Evolutionary conservation across 2,329 filamentous ascomycete species (phyloP), one percentile per base, ranked within the genome.

Genomic region (Lachnellula suecica): DNA sequence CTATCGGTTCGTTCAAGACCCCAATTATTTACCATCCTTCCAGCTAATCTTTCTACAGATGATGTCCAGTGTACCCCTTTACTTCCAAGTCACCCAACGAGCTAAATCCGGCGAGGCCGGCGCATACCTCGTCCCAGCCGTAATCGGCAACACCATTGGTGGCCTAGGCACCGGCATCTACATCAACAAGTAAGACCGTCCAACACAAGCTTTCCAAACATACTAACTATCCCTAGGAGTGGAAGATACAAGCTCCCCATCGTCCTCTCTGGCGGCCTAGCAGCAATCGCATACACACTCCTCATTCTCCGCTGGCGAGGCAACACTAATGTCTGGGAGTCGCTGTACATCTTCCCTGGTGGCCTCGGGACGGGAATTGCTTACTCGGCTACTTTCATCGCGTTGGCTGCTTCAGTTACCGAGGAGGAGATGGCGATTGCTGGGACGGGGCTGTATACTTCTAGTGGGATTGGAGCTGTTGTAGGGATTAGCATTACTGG

Each of bases 61-160:
- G 59, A 83, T 87, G 79, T 84, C 83, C 44, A 76, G 78, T 0
- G 77, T 88, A 0, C 86, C 86, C 0, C 66, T 89, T 0, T 89
- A 89, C 67, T 89, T 89, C 54, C 83, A 87, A 53, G 78, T 87
- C 1, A 84, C 84, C 0, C 70, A 77, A 2, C 70, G 73, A 0
- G 77, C 76, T 1, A 82, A 81, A 0, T 81, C 78, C 27, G 82
- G 84, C 0, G 69, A 73, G 1, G 82, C 85, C 0, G 78, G 78
- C 0, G 68, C 79, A 0, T 82, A 87, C 59, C 70, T 90, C 0
- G 74, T 89, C 25, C 85, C 86, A 0, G 82, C 85, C 0, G 84
- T 89, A 0, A 67, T 79, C 0, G 87, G 85, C 0, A 89, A 89
- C 59, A 80, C 84, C 0, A 55, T 82, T 1, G 85, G 84, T 1